A percentile compares a stretch with the other conserved stretches of the same genome.
phyloP scores from a whole-genome alignment of 768 basidiomycete genomes.

The Cantharellus anzutake region DNA sequence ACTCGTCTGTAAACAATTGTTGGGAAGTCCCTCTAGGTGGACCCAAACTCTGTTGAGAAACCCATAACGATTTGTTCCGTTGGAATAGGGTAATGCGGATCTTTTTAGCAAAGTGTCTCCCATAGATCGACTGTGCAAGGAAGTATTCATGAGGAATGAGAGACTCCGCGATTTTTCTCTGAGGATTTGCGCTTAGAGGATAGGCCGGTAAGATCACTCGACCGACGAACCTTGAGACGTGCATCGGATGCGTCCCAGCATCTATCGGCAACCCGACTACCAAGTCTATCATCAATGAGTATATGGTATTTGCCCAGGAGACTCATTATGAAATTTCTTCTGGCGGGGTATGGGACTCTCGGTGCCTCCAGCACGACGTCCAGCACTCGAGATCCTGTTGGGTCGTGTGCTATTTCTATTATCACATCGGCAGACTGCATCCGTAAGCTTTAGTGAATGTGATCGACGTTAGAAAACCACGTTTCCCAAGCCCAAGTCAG shows the following conservation, averaged over 20 bases:
- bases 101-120: conserved; percentile 69
- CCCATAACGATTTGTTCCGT: conserved; percentile 70
- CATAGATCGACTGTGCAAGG: conserved; percentile 63
- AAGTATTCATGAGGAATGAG: conserved; percentile 50
- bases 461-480: neutral
- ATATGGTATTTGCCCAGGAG: conserved; percentile 63
- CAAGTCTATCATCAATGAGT: conserved; percentile 78
- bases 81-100: conserved; percentile 61
- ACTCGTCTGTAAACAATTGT: conserved; percentile 2
- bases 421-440: conserved; percentile 35
- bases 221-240: conserved; percentile 57
- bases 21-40: conserved; percentile 10
- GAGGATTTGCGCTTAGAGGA: neutral
- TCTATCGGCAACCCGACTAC: conserved; percentile 77
- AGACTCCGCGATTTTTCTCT: conserved; percentile 87
- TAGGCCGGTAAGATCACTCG: neutral
- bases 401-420: conserved; percentile 37
- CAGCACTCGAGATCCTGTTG: conserved; percentile 58
- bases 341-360: conserved; percentile 40
- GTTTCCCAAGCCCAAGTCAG: conserved; percentile 3
- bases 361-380: conserved; percentile 54
- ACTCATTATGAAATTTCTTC: conserved; percentile 49
- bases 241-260: conserved; percentile 86
- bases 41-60: neutral
- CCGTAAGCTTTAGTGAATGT: neutral